A percentile compares a stretch with the other conserved stretches of the same genome.
phyloP scores from a whole-genome alignment of 2,329 filamentous ascomycete genomes.

The Ceratocystis lukuohia region DNA sequence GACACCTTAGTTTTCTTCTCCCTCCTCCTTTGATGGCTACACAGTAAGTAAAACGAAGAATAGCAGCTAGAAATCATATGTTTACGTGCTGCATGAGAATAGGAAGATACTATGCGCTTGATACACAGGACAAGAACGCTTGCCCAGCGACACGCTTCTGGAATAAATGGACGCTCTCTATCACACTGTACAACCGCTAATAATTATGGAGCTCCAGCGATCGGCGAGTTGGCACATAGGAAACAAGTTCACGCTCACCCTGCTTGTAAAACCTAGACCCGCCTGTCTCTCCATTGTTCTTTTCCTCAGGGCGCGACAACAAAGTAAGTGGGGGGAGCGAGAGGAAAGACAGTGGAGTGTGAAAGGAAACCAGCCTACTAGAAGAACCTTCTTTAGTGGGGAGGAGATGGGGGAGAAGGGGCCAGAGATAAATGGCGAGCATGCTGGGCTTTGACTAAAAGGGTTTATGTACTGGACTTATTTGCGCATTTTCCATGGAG shows the following conservation, averaged over 20 bases:
- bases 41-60: too few relatives aligned
- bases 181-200: not conserved
- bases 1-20: too few relatives aligned
- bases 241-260: too few relatives aligned
- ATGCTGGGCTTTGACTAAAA: too few relatives aligned
- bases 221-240: not conserved
- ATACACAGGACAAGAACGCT: not conserved
- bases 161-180: not conserved
- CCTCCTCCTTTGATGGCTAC: too few relatives aligned
- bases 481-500: too few relatives aligned
- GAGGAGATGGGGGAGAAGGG: too few relatives aligned
- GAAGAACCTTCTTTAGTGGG: too few relatives aligned
- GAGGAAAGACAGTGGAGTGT: not conserved
- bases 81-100: not conserved
- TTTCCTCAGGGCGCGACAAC: not conserved
- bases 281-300: not conserved
- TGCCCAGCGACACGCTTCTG: not conserved
- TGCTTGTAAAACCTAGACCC: not conserved
- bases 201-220: slow-evolving; percentile 3
- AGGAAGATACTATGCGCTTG: not conserved
- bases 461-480: too few relatives aligned
- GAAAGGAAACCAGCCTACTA: too few relatives aligned
- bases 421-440: too few relatives aligned
- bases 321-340: not conserved
- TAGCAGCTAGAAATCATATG: too few relatives aligned